phyloP scores from a whole-genome alignment of 2,329 filamentous ascomycete genomes.

The Exophiala aquamarina region DNA sequence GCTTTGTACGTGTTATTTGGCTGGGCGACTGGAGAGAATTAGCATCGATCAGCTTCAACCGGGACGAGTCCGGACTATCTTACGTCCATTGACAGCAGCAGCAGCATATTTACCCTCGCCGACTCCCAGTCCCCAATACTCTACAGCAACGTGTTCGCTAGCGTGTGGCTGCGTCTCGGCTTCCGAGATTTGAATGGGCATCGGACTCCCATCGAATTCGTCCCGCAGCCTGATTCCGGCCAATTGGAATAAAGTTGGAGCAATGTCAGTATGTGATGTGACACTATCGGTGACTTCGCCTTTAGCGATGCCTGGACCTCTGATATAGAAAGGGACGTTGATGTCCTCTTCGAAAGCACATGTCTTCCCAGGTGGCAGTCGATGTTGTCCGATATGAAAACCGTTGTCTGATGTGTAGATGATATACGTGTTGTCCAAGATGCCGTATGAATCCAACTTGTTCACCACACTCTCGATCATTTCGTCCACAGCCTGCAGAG shows the following conservation, averaged over 20 bases:
- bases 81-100: too few species aligned
- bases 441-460: conserved; percentile 40
- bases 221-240: conserved; percentile 32
- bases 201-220: conserved; percentile 59
- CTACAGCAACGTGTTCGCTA: conserved; percentile 60
- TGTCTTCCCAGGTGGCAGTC: conserved; percentile 58
- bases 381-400: conserved; percentile 61
- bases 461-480: conserved; percentile 49
- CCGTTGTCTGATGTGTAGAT: conserved; percentile 63
- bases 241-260: conserved; percentile 57
- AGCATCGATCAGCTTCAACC: too few species aligned
- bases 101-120: conserved; percentile 35
- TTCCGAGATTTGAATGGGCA: conserved; percentile 36
- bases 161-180: conserved; percentile 33
- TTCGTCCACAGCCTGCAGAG: conserved; percentile 57
- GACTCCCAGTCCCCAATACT: conserved; percentile 53
- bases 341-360: conserved; percentile 62
- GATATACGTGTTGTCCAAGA: conserved; percentile 58
- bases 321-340: conserved; percentile 59
- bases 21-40: too few species aligned
- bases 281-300: conserved; percentile 47
- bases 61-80: too few species aligned
- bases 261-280: conserved; percentile 64
- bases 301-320: conserved; percentile 56
- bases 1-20: too few species aligned